Evolutionary conservation across 495 filamentous ascomycete genomes (phyloP).

Genomic region (Clohesyomyces aquaticus): DNA sequence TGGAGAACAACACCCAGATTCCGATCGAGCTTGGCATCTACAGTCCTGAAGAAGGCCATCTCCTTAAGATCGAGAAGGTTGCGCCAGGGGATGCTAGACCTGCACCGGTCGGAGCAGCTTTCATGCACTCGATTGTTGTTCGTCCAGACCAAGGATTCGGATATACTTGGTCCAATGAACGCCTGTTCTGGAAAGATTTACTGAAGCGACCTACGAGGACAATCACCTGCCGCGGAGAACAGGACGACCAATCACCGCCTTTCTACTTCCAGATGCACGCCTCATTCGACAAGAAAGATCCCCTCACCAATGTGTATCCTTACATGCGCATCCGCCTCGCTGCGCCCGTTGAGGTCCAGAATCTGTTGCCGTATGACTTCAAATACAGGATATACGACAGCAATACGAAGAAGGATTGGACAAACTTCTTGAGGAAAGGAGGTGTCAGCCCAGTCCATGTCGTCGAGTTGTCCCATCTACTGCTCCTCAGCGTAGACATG

Average conservation of each 20-base stretch:
- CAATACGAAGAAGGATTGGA: slow-evolving; percentile 97
- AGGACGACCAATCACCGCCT: slow-evolving; percentile 71
- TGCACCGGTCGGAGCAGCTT: slow-evolving; percentile 89
- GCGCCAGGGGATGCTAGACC: slow-evolving; percentile 88
- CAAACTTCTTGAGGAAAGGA: slow-evolving; percentile 94
- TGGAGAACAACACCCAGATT: slow-evolving; percentile 98
- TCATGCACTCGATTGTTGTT: slow-evolving; percentile 85
- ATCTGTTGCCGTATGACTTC: slow-evolving; percentile 95
- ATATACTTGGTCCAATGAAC: slow-evolving; percentile 89
- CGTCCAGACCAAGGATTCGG: slow-evolving; percentile 96
- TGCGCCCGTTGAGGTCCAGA: slow-evolving; percentile 91
- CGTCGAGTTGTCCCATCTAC: slow-evolving; percentile 89
- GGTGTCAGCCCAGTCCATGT: slow-evolving; percentile 97
- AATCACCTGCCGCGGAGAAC: slow-evolving; percentile 82
- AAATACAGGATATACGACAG: slow-evolving; percentile 98
- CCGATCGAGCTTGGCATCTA: slow-evolving; percentile 94
- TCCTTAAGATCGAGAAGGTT: slow-evolving; percentile 98
- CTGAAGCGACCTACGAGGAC: slow-evolving; percentile 80
- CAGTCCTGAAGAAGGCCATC: slow-evolving; percentile 82
- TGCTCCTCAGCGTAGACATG: slow-evolving; percentile 91
- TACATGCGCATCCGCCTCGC: slow-evolving; percentile 92
- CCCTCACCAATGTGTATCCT: slow-evolving; percentile 81
- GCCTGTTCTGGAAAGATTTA: slow-evolving; percentile 89
- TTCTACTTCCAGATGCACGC: slow-evolving; percentile 98
- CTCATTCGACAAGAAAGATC: slow-evolving; percentile 76